Evolutionary conservation across 768 basidiomycete species (phyloP), one percentile per base, ranked within the genome.

Genomic region (Hericium erinaceus): DNA sequence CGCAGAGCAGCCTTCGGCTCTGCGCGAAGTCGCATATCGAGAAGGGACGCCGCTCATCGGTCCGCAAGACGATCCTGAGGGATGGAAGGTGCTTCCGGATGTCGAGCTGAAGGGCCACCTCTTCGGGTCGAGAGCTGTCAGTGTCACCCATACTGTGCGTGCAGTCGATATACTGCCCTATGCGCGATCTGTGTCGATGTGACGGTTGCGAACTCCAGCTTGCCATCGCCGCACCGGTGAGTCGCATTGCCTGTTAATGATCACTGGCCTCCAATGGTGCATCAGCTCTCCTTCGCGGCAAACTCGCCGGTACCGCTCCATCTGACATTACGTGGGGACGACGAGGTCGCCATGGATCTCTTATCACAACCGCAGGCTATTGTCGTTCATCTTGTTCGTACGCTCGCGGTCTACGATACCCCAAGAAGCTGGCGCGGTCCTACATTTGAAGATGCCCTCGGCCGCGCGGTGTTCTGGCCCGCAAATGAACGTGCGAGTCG

Each of bases 391-490:
- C 50, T 62, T 22, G 51, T 61, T 13, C 61, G 60, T 15, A 48
- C 54, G 7, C 53, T 61, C 11, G 33, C 20, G 12, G 55, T 46
- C n/a, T 55, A 49, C 39, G 53, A 52, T 18, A 20, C 37, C 48
- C 33, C 38, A 7, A 49, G 57, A 11, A 51, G 26, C 49, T 33
- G 54, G 56, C 20, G 18, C 37, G 24, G 20, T 9, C 22, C 24
- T 9, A 37, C 16, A 53, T 80, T 83, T 66, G 60, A 66, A 7
- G 70, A 73, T 49, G 67, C 60, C 20, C 70, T 72, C 16, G 76
- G 75, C 8, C 69, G 70, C 48, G 82, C 75, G 1, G 73, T 74
- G 39, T 80, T 82, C 65, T 85, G 81, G 82, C 69, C 71, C 2
- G 68, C 71, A 6, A 64, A 64, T 9, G 73, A 73, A 33, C 68